These are phyloP conservation scores for Leccinum ochraceum DNA, from an alignment of 768 basidiomycete genomes.

Conservation along the genomic window DNA sequence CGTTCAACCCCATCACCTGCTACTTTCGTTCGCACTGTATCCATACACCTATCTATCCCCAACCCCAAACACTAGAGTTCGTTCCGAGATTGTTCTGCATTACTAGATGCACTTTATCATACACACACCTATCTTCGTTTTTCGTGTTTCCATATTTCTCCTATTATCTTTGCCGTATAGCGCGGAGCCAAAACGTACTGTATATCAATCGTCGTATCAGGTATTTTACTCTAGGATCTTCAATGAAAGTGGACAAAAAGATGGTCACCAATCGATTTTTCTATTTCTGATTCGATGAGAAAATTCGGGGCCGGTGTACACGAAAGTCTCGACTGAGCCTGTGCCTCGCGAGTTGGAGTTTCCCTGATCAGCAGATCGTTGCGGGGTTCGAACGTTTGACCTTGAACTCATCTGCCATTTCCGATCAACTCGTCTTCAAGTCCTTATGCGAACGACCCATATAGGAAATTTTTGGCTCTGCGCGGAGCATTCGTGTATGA, in stretches of 20 bases:
- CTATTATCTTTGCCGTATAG: conserved; percentile 12
- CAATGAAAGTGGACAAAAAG: conserved; percentile 10
- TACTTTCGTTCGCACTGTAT: conserved; percentile 29
- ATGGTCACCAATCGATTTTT: neutral
- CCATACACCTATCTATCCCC: conserved; percentile 12
- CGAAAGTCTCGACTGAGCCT: neutral
- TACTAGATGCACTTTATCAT: conserved; percentile 21
- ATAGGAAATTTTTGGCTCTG: neutral
- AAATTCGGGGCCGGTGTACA: neutral
- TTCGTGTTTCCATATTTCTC: conserved; percentile 17
- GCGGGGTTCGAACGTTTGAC: neutral
- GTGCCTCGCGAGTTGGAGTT: neutral
- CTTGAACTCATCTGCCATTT: neutral
- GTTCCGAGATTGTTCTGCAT: conserved; percentile 15
- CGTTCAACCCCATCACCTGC: neutral
- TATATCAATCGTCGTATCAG: conserved; percentile 17
- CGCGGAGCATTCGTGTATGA: neutral
- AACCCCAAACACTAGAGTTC: conserved; percentile 21
- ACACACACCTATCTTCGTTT: conserved; percentile 16
- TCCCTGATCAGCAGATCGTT: neutral
- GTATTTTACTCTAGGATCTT: conserved; percentile 20
- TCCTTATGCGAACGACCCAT: neutral
- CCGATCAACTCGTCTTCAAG: neutral
- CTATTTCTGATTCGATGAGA: neutral
- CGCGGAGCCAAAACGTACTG: conserved; percentile 26